These are phyloP conservation scores for Suillus luteus DNA, from an alignment of 768 basidiomycete species.

Conservation along the genomic window DNA sequence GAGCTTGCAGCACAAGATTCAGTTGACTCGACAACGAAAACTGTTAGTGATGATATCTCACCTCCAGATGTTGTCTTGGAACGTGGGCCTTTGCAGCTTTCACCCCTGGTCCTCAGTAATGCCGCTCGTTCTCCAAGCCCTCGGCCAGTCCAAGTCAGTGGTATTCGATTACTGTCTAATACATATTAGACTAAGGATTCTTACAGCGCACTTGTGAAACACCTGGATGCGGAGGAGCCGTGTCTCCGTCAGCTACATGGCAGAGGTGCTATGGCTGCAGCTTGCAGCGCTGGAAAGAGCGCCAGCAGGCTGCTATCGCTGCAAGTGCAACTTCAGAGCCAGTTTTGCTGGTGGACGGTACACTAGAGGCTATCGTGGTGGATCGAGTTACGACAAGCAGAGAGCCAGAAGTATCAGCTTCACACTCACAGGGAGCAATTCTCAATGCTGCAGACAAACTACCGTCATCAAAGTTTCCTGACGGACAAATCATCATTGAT, in stretches of 20 bases:
- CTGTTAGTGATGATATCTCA: not conserved
- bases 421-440: not conserved
- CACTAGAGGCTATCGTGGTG: not conserved
- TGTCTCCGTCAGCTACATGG: conserved; percentile 13
- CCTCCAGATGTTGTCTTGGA: not conserved
- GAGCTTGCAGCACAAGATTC: not conserved
- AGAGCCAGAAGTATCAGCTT: not conserved
- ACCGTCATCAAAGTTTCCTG: conserved; percentile 1
- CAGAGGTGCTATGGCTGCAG: conserved; percentile 25
- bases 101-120: not conserved
- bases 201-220: conserved; percentile 22
- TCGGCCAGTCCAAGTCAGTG: not conserved
- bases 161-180: not conserved
- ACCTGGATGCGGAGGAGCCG: conserved; percentile 18
- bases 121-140: not conserved
- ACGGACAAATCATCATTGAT: not conserved
- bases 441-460: not conserved
- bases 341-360: not conserved
- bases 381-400: not conserved
- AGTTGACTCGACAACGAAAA: not conserved
- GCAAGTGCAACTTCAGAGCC: not conserved
- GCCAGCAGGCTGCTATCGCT: conserved; percentile 1
- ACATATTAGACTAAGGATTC: not conserved
- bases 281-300: conserved; percentile 23
- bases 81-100: not conserved